Evolutionary conservation across 768 basidiomycete species (phyloP), one percentile per base, ranked within the genome.

Genomic region (Postia placenta): DNA sequence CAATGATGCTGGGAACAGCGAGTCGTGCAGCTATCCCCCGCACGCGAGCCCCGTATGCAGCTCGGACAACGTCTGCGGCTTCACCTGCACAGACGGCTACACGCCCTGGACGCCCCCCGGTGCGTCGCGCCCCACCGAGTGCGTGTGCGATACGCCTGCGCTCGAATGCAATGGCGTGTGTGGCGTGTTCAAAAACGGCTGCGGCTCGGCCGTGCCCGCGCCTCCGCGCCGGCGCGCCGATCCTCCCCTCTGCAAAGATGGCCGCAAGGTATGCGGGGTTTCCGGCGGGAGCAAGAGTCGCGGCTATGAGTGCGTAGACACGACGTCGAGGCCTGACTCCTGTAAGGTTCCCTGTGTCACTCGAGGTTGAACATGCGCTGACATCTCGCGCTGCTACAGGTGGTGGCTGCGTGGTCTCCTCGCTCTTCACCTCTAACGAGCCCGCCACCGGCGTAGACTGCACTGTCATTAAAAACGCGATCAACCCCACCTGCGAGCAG

Each of bases 141-240:
- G 69, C 47, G 22, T 53, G 22, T 69, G 69, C 45, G 58, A 58
- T 17, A 26, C 59, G 5, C 52, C 58, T 6, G 19, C 55, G 23
- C 57, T 20, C 15, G 64, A 57, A 27, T 70, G 69, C 35, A 47
- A 67, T 36, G 69, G 67, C 42, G 49, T 59, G 48, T 70, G 67
- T 27, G 57, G 63, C 11, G 42, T 53, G 37, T 65, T 50, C 58
- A 56, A 52, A 9, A 5, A 39, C 25, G 51, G 55, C 2, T 68
- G 67, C 38, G 35, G 54, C 0, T 50, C 52, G 17, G 48, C 4
- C 11, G 51, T 7, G 50, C 60, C 3, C n/a, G 52, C 55, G 25
- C 61, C 56, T 25, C 39, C 28, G 19, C 30, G 41, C 26, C 51
- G 41, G 30, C 7, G 15, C 9, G 9, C 9, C 15, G 7, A 7